Evolutionary conservation across 129 eudicot species (phyloP), one percentile per base, ranked within the genome.

Genomic region (Oenanthe sinensis): DNA sequence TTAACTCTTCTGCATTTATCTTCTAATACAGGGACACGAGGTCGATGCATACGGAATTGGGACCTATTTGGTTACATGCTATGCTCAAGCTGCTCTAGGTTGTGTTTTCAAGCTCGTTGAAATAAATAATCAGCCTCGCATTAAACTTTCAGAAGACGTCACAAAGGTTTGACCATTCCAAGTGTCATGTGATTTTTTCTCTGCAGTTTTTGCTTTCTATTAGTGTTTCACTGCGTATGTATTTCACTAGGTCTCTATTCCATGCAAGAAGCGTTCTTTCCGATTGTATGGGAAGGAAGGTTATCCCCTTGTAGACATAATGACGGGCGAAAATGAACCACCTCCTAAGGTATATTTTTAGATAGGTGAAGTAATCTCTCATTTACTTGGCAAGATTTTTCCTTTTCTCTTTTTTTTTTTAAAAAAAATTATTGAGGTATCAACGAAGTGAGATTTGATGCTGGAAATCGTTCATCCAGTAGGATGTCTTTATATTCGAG

Each of bases 91-190:
- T 76, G 99, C 99, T 71, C 83, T 96, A 37, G 99, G 99, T 70
- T 92, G 95, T 81, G 99, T 96, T 70, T 96, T 90, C 86, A 96
- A 96, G 90, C 96, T 96, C 81, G 99, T 96, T 70, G 99, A 96
- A 82, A 92, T 96, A 72, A 96, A 96, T 79, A 84, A 89, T 46
- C 97, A 96, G 84, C 99, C 99, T 22, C 96, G 99, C 15, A 96
- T 96, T 71, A 96, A 96, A 79, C 91, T 96, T 37, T 96, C 99
- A 17, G 99, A 96, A 87, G 99, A 96, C 71, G 89, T 96, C 74
- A 88, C 99, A 79, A 96, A 96, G 99, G 99, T 92, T 75, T 81
- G 87, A 74, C 71, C 77, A 16, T 71, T 47, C 68, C 48, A 43
- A 63, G 33, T 60, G 33, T 13, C 26, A 24, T n/a, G 24, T 11